phyloP scores from a whole-genome alignment of 805 yeast genomes.

The Candida peoriensis region DNA sequence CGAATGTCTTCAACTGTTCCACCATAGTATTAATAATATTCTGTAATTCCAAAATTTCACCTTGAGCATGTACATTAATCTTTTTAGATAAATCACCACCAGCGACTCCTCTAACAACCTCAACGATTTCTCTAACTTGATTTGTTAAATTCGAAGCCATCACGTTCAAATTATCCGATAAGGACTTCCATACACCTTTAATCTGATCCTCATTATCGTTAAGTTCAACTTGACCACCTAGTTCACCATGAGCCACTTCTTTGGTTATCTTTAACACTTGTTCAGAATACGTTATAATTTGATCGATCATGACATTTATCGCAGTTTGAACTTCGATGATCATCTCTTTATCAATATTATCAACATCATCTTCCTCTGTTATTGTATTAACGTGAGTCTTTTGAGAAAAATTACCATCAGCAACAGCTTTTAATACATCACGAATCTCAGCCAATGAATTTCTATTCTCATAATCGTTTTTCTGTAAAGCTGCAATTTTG shows the following conservation, averaged over 20 bases:
- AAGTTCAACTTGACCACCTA: conserved; percentile 85
- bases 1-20: conserved; percentile 80
- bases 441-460: conserved; percentile 5
- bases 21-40: conserved; percentile 87
- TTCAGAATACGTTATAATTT: conserved; percentile 57
- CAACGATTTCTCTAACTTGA: conserved; percentile 84
- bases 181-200: conserved; percentile 82
- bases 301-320: conserved; percentile 86
- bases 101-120: conserved; percentile 89
- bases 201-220: conserved; percentile 46
- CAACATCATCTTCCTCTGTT: conserved; percentile 58
- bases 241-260: conserved; percentile 84
- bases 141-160: conserved; percentile 86
- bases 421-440: conserved; percentile 75
- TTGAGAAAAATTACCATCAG: conserved; percentile 81
- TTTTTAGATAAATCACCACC: conserved; percentile 82
- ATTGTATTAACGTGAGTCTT: conserved; percentile 52
- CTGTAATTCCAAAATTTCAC: conserved; percentile 78
- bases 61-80: conserved; percentile 86
- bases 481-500: neutral
- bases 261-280: conserved; percentile 73
- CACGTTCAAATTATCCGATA: conserved; percentile 79
- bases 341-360: conserved; percentile 4
- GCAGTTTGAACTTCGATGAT: conserved; percentile 72
- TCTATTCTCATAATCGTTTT: neutral